A percentile compares a stretch with the other conserved stretches of the same genome.
These are phyloP conservation scores for Plectosphaerella sp. DNA, from an alignment of 2,329 filamentous ascomycete species.

Conservation along the genomic window DNA sequence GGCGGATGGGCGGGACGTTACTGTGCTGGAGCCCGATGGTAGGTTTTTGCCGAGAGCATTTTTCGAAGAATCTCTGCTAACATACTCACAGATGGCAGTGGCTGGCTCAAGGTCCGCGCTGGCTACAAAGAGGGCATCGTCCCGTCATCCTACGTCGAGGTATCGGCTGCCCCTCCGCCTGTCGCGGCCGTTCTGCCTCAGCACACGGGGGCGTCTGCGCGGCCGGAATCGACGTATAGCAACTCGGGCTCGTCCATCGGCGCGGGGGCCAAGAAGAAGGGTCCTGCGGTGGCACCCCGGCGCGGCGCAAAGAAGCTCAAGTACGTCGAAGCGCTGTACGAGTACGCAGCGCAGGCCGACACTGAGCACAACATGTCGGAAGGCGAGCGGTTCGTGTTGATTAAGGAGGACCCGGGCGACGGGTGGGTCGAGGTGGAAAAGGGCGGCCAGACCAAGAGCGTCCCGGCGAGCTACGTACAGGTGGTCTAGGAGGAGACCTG, in stretches of 20 bases:
- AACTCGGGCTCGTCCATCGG: slow-evolving; percentile 67
- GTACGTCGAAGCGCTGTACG: slow-evolving; percentile 90
- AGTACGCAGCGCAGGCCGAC: slow-evolving; percentile 81
- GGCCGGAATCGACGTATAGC: slow-evolving; percentile 73
- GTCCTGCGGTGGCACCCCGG: slow-evolving; percentile 84
- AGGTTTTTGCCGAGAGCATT: slow-evolving; percentile 29
- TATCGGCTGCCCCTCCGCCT: slow-evolving; percentile 39
- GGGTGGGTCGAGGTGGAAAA: slow-evolving; percentile 97
- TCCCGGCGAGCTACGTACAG: slow-evolving; percentile 91
- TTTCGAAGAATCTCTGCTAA: background rate
- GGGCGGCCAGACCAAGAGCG: slow-evolving; percentile 78
- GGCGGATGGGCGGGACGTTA: slow-evolving; percentile 72
- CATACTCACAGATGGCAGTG: slow-evolving; percentile 68
- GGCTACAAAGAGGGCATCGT: slow-evolving; percentile 79
- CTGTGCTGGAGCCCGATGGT: slow-evolving; percentile 84
- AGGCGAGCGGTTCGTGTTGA: slow-evolving; percentile 86
- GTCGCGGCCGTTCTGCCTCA: slow-evolving; percentile 39
- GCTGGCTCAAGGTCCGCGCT: slow-evolving; percentile 82
- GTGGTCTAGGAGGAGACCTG: slow-evolving; percentile 48
- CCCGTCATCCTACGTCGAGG: slow-evolving; percentile 79
- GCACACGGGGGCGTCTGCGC: slow-evolving; percentile 41
- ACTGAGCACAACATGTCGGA: slow-evolving; percentile 86
- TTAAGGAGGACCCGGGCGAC: slow-evolving; percentile 84
- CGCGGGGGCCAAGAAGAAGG: slow-evolving; percentile 68
- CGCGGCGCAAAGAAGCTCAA: slow-evolving; percentile 90